Base-by-base conservation (phyloP, 208 protist genomes). In the Trypanosoma cruzi region DNA sequence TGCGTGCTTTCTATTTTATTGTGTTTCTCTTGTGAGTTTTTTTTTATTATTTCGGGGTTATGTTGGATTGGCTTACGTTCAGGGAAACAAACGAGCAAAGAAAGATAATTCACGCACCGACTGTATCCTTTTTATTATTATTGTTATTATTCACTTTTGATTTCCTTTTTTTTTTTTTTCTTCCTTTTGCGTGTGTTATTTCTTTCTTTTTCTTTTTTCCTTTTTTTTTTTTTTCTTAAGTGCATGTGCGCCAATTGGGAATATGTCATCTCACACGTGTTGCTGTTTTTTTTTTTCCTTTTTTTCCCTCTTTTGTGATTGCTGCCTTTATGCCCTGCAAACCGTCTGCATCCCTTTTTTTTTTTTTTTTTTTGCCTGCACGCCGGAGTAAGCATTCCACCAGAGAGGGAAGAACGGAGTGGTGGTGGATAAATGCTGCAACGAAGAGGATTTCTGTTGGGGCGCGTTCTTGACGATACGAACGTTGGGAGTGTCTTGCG, bases 401-500 rank as follows among this genome's bases (percentile, higher is more conserved):
- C 37, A 8, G 44, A 11, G 16, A 49, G 24, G n/a, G n/a, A 48
- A 50, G 16, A 28, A 52, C 18, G 40, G 13, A 1, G 24, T 14
- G 36, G 28, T 29, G 46, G 22, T 10, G 42, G 18, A 40, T 20
- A 37, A 20, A 61, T 50, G 64, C 49, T 8, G 54, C 29, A 20
- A 16, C 40, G 56, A 13, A 3, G 46, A 44, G 32, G 7, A 1
- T 18, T 71, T 52, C 18, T 61, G 42, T 29, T 54, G 11, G 14
- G 32, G 46, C 54, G 44, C 11, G 22, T 56, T 14, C 8, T 54
- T 10, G 66, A 64, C 54, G 34, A 37, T 2, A 36, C 55, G 4
- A 68, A 37, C 24, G 22, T 31, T 42, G 22, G 59, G 16, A 49
- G 81, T 48, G 36, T 69, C 32, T 36, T 79, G 49, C 53, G 32